These are phyloP conservation scores for Cryphonectria naterciae DNA, from an alignment of 2,329 filamentous ascomycete genomes.

Conservation along the genomic window DNA sequence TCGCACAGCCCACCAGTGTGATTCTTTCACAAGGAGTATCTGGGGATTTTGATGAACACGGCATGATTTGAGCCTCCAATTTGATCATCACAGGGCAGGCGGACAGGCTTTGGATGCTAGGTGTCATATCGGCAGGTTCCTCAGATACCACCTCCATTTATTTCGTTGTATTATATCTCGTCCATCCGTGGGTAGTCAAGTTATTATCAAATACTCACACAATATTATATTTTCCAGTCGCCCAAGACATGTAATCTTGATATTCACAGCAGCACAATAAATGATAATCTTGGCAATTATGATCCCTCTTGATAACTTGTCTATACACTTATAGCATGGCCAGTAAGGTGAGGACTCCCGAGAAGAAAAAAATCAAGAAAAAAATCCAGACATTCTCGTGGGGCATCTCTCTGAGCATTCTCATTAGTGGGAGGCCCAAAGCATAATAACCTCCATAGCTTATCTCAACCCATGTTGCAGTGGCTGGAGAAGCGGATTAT, in stretches of 20 bases:
- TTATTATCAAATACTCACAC: too few relatives aligned
- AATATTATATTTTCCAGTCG: not conserved
- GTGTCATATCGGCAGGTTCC: not conserved
- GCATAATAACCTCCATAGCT: not conserved
- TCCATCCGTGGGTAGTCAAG: not conserved
- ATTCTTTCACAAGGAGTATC: not conserved
- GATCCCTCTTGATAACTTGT: not conserved
- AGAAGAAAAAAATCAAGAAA: too few relatives aligned
- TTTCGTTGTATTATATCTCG: not conserved
- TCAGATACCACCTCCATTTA: not conserved
- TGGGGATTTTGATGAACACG: constrained; percentile 8
- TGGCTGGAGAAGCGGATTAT: not conserved
- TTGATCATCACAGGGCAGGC: not conserved
- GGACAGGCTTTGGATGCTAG: not conserved
- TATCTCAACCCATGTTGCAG: not conserved
- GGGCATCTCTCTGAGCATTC: not conserved
- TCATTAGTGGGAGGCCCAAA: not conserved
- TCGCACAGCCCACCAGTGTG: not conserved
- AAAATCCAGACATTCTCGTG: not conserved
- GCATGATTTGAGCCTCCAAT: constrained; percentile 3
- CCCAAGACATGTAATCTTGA: not conserved
- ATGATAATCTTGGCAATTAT: not conserved
- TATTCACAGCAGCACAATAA: not conserved
- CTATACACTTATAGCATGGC: not conserved
- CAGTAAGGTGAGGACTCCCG: not conserved